Evolutionary conservation across 352 stramenopile species (phyloP), one percentile per base, ranked within the genome.

Genomic region (Globisporangium nagaii): DNA sequence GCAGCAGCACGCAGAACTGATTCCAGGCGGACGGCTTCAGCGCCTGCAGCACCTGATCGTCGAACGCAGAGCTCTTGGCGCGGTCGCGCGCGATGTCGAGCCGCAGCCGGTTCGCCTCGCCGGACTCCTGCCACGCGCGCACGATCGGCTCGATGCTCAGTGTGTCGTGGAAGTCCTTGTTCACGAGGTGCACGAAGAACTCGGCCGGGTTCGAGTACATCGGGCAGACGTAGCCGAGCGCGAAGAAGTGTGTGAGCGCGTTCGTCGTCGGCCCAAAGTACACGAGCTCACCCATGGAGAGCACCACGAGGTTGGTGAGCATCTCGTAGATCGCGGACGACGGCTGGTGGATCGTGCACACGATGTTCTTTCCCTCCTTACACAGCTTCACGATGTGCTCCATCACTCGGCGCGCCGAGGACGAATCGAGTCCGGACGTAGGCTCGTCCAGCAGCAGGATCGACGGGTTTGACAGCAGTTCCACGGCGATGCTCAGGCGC

Each of bases 401-500:
- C 63, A 98, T 96, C 8, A 98, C 85, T 39, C 79, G 76, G 19
- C 88, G 73, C 19, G 93, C 90, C 17, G 91, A 86, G 4, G 77
- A 90, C 17, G 84, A 76, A 65, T 98, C 95, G 13, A 98, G 70
- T 0, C 90, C 88, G 13, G 75, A 94, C 0, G 93, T 98, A 2
- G 95, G 93, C 56, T 98, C 95, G 53, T 98, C 94, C 20, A 99
- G 68, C 32, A 99, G 84, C 31, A 99, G 60, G 28, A 99, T 68
- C 17, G 93, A 89, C 47, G 95, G 95, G 59, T 98, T 96, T 0
- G 89, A 84, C 0, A 97, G 82, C 34, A 98, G 65, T 68, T 98
- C 92, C 13, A 96, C 65, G 4, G 80, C 96, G 57, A 98, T 98
- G 1, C 87, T 88, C 15, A 98, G 73, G 15, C 94, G 65, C 62